These are phyloP conservation scores for Penicillium desertorum DNA, from an alignment of 495 filamentous ascomycete genomes.

Conservation along the genomic window DNA sequence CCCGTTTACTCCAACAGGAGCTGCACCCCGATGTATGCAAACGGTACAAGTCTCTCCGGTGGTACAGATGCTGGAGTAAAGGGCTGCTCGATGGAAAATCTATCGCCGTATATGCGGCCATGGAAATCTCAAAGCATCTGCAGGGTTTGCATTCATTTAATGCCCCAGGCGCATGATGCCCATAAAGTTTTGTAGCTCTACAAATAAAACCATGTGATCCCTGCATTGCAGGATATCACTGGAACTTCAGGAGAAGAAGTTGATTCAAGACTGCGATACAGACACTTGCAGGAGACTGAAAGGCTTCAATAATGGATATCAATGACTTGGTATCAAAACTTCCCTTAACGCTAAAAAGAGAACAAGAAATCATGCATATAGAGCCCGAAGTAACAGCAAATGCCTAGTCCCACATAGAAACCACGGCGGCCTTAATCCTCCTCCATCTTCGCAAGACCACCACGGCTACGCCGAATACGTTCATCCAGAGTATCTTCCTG, in stretches of 20 bases:
- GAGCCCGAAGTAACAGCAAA: not conserved
- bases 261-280: not conserved
- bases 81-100: too few species aligned
- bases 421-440: slow-evolving; percentile 23
- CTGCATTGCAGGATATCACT: not conserved
- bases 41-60: too few species aligned
- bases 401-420: not conserved
- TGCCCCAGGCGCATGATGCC: too few species aligned
- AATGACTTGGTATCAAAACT: slow-evolving; percentile 4
- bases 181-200: too few species aligned
- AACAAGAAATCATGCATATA: slow-evolving; percentile 7
- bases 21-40: too few species aligned
- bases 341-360: slow-evolving; percentile 5
- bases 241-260: not conserved
- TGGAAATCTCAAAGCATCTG: too few species aligned
- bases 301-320: slow-evolving; percentile 1
- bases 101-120: too few species aligned
- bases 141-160: too few species aligned
- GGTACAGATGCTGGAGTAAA: too few species aligned
- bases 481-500: slow-evolving; percentile 47
- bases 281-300: not conserved
- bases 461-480: slow-evolving; percentile 41
- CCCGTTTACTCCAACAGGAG: too few species aligned
- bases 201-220: too few species aligned
- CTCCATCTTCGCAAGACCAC: slow-evolving; percentile 40